Percentiles rank a stretch among this genome's conserved stretches.
These are phyloP conservation scores for Begonia loranthoides DNA, from an alignment of 306 rosid species.

Conservation along the genomic window DNA sequence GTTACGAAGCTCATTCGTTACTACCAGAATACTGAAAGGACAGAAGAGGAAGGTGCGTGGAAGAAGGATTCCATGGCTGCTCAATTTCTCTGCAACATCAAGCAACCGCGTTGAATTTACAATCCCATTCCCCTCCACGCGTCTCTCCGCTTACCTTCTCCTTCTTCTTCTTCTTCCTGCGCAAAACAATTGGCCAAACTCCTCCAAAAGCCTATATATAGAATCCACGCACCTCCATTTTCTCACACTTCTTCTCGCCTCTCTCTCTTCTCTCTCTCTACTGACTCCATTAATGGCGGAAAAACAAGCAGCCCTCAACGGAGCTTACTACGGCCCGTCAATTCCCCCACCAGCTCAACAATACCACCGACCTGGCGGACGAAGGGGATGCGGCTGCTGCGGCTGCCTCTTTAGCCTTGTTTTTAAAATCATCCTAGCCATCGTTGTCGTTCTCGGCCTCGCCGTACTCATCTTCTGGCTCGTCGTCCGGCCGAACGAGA, in stretches of 20 bases:
- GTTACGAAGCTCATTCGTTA: no score
- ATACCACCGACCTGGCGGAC: conserved; percentile 4
- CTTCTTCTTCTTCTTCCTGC: neutral
- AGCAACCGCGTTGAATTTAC: conserved; percentile 1
- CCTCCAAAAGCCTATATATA: no score
- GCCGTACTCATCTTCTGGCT: conserved; percentile 15
- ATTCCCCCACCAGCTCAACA: conserved; percentile 4
- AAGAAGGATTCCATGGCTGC: no score
- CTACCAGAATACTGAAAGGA: no score
- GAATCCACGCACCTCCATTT: no score
- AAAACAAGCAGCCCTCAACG: conserved; percentile 4
- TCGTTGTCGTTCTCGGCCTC: conserved; percentile 11
- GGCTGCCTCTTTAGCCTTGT: conserved; percentile 8
- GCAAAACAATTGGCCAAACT: no score
- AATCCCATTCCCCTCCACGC: neutral
- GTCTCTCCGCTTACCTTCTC: neutral
- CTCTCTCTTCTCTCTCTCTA: neutral
- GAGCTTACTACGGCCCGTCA: conserved; percentile 11
- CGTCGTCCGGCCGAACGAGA: conserved; percentile 10
- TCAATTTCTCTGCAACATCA: neutral
- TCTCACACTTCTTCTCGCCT: no score
- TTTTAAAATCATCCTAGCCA: conserved; percentile 4
- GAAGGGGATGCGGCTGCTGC: conserved; percentile 11
- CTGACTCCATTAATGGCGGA: conserved; percentile 1
- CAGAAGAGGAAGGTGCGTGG: no score